Conservation (phyloP, 1,139 yeast species). For the Kurtzmaniella quercitrusa region DNA sequence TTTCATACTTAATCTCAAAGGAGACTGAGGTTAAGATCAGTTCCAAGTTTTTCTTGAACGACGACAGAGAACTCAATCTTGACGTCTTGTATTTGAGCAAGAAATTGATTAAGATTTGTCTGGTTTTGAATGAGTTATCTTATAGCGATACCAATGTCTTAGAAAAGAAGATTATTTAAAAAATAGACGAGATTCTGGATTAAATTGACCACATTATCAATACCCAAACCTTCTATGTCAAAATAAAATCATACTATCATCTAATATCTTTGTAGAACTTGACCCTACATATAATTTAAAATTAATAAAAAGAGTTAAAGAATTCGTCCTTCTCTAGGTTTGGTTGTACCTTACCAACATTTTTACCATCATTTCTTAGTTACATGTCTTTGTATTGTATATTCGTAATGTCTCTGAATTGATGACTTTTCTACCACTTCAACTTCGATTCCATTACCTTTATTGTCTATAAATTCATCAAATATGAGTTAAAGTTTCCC, state of each 20-base stretch:
- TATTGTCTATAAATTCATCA: constrained; percentile 12
- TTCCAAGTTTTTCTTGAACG: constrained; percentile 34
- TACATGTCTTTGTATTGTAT: too few relatives aligned
- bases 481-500: constrained; percentile 39
- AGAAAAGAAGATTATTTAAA: constrained; percentile 15
- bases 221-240: background rate
- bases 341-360: too few relatives aligned
- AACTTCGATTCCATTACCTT: background rate
- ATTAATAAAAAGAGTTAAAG: too few relatives aligned
- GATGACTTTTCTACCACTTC: too few relatives aligned
- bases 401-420: too few relatives aligned
- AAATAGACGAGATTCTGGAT: too few relatives aligned
- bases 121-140: constrained; percentile 42
- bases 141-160: constrained; percentile 17
- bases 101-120: constrained; percentile 41
- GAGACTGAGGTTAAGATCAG: constrained; percentile 39
- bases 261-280: too few relatives aligned
- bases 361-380: too few relatives aligned
- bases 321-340: too few relatives aligned
- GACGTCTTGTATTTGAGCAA: constrained; percentile 31
- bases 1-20: constrained; percentile 32
- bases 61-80: constrained; percentile 27
- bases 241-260: too few relatives aligned
- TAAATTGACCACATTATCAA: background rate
- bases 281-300: too few relatives aligned